These are phyloP conservation scores for Tuctoria greenei DNA, from an alignment of 176 grass and related monocot species.

Conservation along the genomic window DNA sequence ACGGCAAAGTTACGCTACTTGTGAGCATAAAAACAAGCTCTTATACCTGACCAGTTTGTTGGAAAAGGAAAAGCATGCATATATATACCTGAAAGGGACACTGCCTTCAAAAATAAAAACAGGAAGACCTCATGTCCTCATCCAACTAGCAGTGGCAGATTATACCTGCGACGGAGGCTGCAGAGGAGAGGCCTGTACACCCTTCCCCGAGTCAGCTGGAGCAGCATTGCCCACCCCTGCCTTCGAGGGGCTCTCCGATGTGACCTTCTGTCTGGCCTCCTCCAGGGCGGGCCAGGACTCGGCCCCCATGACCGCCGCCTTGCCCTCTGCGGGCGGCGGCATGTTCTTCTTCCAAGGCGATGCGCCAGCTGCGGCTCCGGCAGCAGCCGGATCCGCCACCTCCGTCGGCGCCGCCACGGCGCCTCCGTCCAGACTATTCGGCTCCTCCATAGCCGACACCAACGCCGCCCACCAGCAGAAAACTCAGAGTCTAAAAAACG, in stretches of 20 bases:
- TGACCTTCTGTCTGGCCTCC: conserved; percentile 47
- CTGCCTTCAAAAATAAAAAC: neutral
- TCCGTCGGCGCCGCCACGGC: conserved; percentile 14
- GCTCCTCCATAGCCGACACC: conserved; percentile 33
- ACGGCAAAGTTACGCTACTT: neutral
- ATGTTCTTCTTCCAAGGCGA: conserved; percentile 53
- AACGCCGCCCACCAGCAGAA: neutral
- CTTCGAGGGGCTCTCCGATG: conserved; percentile 33
- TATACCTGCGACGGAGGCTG: conserved; percentile 41
- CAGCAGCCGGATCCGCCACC: conserved; percentile 31
- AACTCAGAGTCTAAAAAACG: neutral
- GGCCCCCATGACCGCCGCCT: conserved; percentile 58
- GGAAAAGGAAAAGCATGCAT: neutral
- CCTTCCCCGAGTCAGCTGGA: conserved; percentile 18
- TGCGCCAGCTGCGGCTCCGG: neutral
- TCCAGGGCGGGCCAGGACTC: conserved; percentile 69
- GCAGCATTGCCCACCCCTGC: conserved; percentile 33
- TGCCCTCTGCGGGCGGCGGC: conserved; percentile 16
- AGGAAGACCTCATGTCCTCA: neutral
- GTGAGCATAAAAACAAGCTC: neutral
- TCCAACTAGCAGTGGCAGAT: neutral
- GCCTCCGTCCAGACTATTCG: conserved; percentile 39
- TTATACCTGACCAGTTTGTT: neutral
- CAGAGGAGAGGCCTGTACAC: neutral
- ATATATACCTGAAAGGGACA: neutral